These are phyloP conservation scores for Penicillium sp. DNA, from an alignment of 2,329 filamentous ascomycete species.

Conservation along the genomic window DNA sequence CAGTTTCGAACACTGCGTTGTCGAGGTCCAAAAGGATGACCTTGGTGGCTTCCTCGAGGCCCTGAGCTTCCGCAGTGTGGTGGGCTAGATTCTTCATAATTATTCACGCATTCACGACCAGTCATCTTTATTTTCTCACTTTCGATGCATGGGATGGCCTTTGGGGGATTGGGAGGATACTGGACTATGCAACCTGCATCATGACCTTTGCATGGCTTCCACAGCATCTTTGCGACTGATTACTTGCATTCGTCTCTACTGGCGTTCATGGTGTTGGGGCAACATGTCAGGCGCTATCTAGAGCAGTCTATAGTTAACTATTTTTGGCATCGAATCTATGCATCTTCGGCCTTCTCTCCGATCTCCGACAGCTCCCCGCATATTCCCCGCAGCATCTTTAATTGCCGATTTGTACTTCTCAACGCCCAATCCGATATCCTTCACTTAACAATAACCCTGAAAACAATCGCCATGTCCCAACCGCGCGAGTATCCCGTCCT, in stretches of 20 bases:
- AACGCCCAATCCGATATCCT: not conserved
- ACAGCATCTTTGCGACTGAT: conserved; percentile 10
- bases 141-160: conserved; percentile 16
- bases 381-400: conserved; percentile 14
- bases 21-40: conserved; percentile 97
- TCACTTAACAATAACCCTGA: not conserved
- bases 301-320: conserved; percentile 2
- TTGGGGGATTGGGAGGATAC: conserved; percentile 13
- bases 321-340: conserved; percentile 5
- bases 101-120: conserved; percentile 28
- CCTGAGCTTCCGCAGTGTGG: conserved; percentile 86
- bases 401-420: not conserved
- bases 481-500: conserved; percentile 25
- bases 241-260: conserved; percentile 20
- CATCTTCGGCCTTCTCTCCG: conserved; percentile 24
- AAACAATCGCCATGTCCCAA: conserved; percentile 18
- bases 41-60: conserved; percentile 86
- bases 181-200: conserved; percentile 16
- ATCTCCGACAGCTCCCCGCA: conserved; percentile 4
- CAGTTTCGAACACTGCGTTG: conserved; percentile 95
- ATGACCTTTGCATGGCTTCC: conserved; percentile 20
- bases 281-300: conserved; percentile 16
- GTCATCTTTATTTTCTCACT: conserved; percentile 17
- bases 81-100: conserved; percentile 46
- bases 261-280: conserved; percentile 22